phyloP scores from a whole-genome alignment of 495 filamentous ascomycete genomes.

The Rhypophila decipiens region DNA sequence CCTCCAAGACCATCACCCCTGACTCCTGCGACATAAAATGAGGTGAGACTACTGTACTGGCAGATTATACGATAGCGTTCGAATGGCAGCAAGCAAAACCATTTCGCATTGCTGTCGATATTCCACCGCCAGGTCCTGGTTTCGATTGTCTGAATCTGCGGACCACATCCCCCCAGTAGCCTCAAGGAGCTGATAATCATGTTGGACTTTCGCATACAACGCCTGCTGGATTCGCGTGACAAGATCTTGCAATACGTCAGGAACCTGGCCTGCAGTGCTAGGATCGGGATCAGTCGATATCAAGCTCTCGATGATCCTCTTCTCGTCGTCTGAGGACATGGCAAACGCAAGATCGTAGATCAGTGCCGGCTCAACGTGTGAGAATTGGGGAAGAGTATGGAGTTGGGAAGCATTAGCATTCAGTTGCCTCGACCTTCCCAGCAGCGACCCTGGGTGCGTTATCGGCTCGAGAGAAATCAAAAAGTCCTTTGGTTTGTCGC shows the following conservation, averaged over 20 bases:
- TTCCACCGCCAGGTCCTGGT: conserved; percentile 33
- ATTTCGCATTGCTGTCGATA: conserved; percentile 32
- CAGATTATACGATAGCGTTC: too few species aligned
- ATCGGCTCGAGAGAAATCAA: conserved; percentile 37
- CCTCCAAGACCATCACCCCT: too few species aligned
- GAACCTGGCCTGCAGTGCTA: neutral
- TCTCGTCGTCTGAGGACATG: conserved; percentile 13
- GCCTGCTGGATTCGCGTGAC: conserved; percentile 16
- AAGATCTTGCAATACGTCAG: conserved; percentile 5
- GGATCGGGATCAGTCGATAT: neutral
- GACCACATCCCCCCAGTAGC: conserved; percentile 12
- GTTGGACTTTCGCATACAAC: conserved; percentile 21
- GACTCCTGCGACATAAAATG: too few species aligned
- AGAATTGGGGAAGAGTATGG: conserved; percentile 27
- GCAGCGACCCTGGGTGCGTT: conserved; percentile 27
- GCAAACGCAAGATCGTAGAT: conserved; percentile 25
- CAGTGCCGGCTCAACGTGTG: conserved; percentile 37
- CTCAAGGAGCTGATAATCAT: conserved; percentile 23
- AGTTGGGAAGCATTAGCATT: conserved; percentile 2
- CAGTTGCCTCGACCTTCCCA: conserved; percentile 23
- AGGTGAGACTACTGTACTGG: too few species aligned
- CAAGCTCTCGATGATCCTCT: conserved; percentile 4
- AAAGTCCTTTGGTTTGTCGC: conserved; percentile 23
- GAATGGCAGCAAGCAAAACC: neutral
- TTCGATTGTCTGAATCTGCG: conserved; percentile 24